Evolutionary conservation across 228 moss, liverwort and hornwort genomes (phyloP), one percentile per base, ranked within the genome.

Genomic region (Sphagnum magellanicum): DNA sequence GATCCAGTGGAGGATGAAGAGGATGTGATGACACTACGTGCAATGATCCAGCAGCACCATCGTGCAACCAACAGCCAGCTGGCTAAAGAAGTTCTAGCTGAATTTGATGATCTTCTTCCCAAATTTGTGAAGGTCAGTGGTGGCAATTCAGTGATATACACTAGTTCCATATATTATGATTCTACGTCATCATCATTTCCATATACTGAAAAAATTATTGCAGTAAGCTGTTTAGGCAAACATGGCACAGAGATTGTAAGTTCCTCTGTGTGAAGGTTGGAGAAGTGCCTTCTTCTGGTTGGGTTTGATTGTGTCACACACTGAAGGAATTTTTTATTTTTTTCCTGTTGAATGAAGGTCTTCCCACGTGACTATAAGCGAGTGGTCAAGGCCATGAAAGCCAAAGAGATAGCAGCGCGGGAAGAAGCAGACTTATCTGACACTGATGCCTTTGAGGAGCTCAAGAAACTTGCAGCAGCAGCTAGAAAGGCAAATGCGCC

Each of bases 281-380:
- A 32, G 32, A 32, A 32, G 5, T 62, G 32, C 16, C 14, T 10
- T 62, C 17, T 7, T 47, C 61, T 60, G 55, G 55, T 8, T 57
- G 55, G 8, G 32, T 46, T 6, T 62, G 9, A 16, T 16, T 14
- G 61, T 46, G 16, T 16, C 7, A 14, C 6, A 15, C 11, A 63
- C 70, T 71, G 48, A 71, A 63, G 17, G 61, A 8, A 6, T 17
- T 32, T 8, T 2, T 53, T 50, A 1, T 32, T 32, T 32, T 32
- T 32, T 32, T 32, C 32, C 32, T 17, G 2, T 9, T 47, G 71
- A 8, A 17, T 64, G 64, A 10, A 88, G 78, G 92, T 92, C 60
- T 89, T 89, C 75, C 92, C 92, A 50, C 79, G 89, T 13, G 89
- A 92, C 68, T 92, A 89, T 75, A 92, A 92, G 81, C 84, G 85